phyloP scores from a whole-genome alignment of 2,329 filamentous ascomycete species.

The Fusarium anguioides region DNA sequence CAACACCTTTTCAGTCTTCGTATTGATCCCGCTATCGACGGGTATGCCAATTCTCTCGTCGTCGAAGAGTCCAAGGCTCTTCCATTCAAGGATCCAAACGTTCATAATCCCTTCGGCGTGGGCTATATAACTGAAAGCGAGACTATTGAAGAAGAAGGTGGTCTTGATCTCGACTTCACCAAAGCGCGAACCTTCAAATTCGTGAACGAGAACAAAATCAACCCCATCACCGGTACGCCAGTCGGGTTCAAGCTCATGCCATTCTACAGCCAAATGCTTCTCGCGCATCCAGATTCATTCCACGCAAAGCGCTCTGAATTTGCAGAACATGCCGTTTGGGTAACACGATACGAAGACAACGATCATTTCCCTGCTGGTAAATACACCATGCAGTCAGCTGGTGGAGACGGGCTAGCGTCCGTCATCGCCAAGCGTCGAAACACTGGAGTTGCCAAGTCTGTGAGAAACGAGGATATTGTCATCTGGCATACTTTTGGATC shows the following conservation, averaged over 20 bases:
- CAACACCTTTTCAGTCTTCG: conserved; percentile 75
- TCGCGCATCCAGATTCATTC: conserved; percentile 54
- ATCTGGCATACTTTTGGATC: conserved; percentile 69
- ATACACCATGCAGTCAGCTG: conserved; percentile 61
- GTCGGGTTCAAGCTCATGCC: conserved; percentile 60
- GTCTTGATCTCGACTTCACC: conserved; percentile 62
- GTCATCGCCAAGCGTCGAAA: conserved; percentile 42
- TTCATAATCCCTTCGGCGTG: conserved; percentile 64
- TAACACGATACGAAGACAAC: conserved; percentile 57
- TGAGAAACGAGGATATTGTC: conserved; percentile 63
- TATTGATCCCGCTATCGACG: conserved; percentile 73
- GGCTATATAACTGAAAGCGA: conserved; percentile 58
- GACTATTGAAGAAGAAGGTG: conserved; percentile 55
- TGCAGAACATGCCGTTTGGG: conserved; percentile 57
- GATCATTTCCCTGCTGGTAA: conserved; percentile 57
- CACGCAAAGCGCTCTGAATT: conserved; percentile 57
- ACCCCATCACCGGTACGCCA: conserved; percentile 56
- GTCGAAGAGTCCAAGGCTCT: conserved; percentile 55
- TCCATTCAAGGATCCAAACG: conserved; percentile 54
- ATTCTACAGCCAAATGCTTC: conserved; percentile 58
- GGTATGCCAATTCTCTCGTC: conserved; percentile 64
- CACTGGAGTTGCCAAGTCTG: conserved; percentile 51
- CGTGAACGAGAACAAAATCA: conserved; percentile 56
- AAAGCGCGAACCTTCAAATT: conserved; percentile 62
- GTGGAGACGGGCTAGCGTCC: conserved; percentile 52